Base-by-base conservation (phyloP, 352 stramenopile genomes). In the Hyphochytrium catenoides region DNA sequence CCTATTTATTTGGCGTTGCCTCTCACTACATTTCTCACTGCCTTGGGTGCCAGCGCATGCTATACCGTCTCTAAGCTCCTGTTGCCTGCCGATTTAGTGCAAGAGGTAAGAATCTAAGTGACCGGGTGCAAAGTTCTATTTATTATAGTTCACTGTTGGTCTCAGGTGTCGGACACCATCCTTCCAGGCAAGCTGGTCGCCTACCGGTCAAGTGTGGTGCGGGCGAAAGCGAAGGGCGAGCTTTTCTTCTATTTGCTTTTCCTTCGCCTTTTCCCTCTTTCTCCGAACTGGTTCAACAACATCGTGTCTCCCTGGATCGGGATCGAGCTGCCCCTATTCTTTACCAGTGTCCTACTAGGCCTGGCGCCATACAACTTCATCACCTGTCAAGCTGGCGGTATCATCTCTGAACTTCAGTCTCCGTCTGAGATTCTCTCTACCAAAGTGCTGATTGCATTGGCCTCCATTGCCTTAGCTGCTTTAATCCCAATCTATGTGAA, bases 201-300 rank as follows among this genome's bases (percentile, higher is more conserved):
- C 2, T 44, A 75, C 21, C 56, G 62, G 18, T 30, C 46, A 0
- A 53, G 69, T 42, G 68, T 79, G 19, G 58, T 71, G 8, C 36
- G 54, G 3, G 63, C 63, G 18, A 49, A 48, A 15, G 41, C 52
- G 3, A 51, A 53, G 17, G 52, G 56, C 2, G 50, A 62, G 16
- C 39, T 83, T 22, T 48, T 59, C 0, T 78, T 58, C 39, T 31
- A 75, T 43, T 44, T 81, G 41, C 49, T 77, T 4, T 77, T 74
- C 39, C 39, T 83, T 41, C 54, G 68, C 17, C 55, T 83, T 17
- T 77, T 83, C 34, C 68, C 68, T 3, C 75, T 77, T 46, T 70
- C 65, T 34, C 64, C 68, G 23, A 78, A 83, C 40, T 83, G 68
- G 68, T 67, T 83, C 38, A 51, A 79, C 24, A 83, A 83, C 46